Evolutionary conservation across 345 rosid species (phyloP).

Genomic region (Litchi chinensis): DNA sequence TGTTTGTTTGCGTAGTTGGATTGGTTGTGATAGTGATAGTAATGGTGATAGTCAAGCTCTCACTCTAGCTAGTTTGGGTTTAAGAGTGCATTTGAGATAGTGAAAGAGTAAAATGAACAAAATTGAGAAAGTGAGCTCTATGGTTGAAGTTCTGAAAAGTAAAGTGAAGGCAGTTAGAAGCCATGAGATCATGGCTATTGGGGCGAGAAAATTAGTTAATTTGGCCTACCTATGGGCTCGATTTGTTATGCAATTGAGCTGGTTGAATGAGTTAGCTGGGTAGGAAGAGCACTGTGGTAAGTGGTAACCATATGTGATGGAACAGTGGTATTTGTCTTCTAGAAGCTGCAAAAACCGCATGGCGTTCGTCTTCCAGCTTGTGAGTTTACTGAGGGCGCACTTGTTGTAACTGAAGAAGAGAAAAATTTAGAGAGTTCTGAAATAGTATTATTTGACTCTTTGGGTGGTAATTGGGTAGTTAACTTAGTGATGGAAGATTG

Average conservation of each 20-base stretch:
- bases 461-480: not conserved
- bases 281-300: conserved; percentile 62
- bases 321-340: conserved; percentile 76
- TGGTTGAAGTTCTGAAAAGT: not conserved
- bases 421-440: conserved; percentile 21
- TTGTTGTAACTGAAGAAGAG: conserved; percentile 54
- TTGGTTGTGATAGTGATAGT: conserved; percentile 37
- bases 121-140: conserved; percentile 27
- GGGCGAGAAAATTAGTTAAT: conserved; percentile 28
- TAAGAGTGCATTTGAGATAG: conserved; percentile 35
- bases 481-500: not conserved
- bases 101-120: conserved; percentile 29
- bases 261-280: conserved; percentile 91
- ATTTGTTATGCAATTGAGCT: conserved; percentile 84
- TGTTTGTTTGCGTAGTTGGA: conserved; percentile 45
- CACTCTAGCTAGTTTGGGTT: conserved; percentile 62
- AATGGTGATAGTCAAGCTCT: conserved; percentile 46
- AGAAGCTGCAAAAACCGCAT: conserved; percentile 85
- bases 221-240: conserved; percentile 77
- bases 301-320: conserved; percentile 82
- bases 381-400: conserved; percentile 81
- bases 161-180: not conserved
- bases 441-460: not conserved
- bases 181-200: not conserved
- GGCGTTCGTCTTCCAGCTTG: conserved; percentile 62